Evolutionary conservation across 176 grass and related monocot species (phyloP).

Genomic region (Carex myosuroides): DNA sequence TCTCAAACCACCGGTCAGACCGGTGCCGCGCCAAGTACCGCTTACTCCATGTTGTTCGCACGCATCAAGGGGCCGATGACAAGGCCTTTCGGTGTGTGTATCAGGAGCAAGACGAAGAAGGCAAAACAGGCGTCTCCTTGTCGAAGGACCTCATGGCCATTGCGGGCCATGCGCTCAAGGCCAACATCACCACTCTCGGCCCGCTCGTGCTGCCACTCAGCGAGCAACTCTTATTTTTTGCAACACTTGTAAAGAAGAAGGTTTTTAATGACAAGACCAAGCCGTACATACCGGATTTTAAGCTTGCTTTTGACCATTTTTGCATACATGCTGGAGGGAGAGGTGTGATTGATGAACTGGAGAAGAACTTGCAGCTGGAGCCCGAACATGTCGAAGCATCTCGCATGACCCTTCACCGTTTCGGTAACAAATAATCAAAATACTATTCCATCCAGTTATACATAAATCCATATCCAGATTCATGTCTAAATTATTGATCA

Average conservation of each 20-base stretch:
- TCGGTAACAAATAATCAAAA: constrained; percentile 26
- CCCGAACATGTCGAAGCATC: constrained; percentile 77
- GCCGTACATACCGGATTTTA: constrained; percentile 88
- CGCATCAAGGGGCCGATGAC: constrained; percentile 72
- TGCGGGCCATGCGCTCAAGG: constrained; percentile 73
- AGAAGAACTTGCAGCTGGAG: constrained; percentile 83
- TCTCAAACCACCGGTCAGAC: constrained; percentile 58
- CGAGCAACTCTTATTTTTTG: constrained; percentile 85
- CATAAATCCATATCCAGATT: not conserved
- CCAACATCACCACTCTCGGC: constrained; percentile 90
- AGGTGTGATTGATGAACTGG: constrained; percentile 81
- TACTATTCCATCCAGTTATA: not conserved
- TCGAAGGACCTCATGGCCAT: constrained; percentile 90
- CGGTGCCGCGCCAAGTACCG: constrained; percentile 58
- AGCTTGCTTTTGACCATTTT: constrained; percentile 88
- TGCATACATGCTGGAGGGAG: constrained; percentile 91
- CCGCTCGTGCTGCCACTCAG: constrained; percentile 77
- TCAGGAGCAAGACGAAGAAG: constrained; percentile 77
- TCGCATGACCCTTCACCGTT: constrained; percentile 80
- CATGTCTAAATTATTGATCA: not conserved
- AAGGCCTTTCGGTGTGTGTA: constrained; percentile 79
- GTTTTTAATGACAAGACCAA: constrained; percentile 73
- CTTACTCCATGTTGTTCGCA: constrained; percentile 68
- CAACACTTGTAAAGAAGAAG: constrained; percentile 67
- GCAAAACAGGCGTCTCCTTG: constrained; percentile 63